These are phyloP conservation scores for Fusarium pininemorale DNA, from an alignment of 2,329 filamentous ascomycete species.

Conservation along the genomic window DNA sequence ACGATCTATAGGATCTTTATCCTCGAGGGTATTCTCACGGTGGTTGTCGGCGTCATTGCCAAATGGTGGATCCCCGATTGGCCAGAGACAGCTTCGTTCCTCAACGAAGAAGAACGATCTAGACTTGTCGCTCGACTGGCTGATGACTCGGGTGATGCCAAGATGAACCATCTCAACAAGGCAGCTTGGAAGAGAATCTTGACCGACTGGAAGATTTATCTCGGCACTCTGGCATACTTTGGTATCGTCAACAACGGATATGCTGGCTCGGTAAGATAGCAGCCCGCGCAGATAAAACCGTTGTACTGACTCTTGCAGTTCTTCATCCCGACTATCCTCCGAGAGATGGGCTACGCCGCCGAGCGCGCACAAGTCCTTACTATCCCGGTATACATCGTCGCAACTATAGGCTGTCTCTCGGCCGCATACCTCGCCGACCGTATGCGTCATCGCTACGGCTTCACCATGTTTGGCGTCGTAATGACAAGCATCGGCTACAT, in stretches of 20 bases:
- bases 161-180: constrained; percentile 47
- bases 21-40: constrained; percentile 74
- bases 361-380: constrained; percentile 73
- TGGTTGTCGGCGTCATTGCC: constrained; percentile 70
- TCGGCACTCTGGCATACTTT: neutral
- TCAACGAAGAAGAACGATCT: constrained; percentile 75
- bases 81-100: constrained; percentile 73
- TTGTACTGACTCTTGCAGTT: constrained; percentile 31
- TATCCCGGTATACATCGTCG: constrained; percentile 66
- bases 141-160: neutral
- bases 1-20: constrained; percentile 64
- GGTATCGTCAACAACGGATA: constrained; percentile 63
- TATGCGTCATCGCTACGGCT: constrained; percentile 4
- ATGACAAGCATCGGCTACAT: constrained; percentile 8
- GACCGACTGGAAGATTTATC: constrained; percentile 62
- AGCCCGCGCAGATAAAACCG: accelerated
- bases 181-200: constrained; percentile 65
- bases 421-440: constrained; percentile 48
- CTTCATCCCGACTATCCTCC: constrained; percentile 72
- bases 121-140: constrained; percentile 75
- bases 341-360: constrained; percentile 64
- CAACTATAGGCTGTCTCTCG: constrained; percentile 65
- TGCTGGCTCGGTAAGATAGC: constrained; percentile 53
- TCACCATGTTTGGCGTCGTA: constrained; percentile 4
- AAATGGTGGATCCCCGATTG: constrained; percentile 84